phyloP scores from a whole-genome alignment of 371 early-diverging fungal species.

The Funneliformis caledonium region DNA sequence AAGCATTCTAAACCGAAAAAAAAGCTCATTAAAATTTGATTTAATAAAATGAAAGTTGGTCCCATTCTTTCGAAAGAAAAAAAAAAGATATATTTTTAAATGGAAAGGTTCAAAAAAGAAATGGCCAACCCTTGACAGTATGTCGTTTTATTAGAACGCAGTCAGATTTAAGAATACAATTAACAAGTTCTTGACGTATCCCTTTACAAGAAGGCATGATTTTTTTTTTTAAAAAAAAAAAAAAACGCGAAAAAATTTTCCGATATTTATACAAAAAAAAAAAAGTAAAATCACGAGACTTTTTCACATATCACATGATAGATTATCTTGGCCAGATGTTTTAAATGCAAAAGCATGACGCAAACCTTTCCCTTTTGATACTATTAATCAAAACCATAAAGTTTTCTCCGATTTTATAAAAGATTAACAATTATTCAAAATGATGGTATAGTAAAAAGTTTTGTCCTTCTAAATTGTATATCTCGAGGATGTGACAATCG shows the following conservation, averaged over 20 bases:
- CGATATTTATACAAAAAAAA: neutral
- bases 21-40: neutral
- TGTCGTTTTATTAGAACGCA: slow-evolving; percentile 67
- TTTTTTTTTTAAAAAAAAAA: neutral
- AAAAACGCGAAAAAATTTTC: neutral
- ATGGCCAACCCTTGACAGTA: slow-evolving; percentile 51
- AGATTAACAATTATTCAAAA: neutral
- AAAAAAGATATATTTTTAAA: neutral
- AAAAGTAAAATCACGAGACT: neutral
- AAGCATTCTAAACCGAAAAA: slow-evolving; percentile 52
- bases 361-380: neutral
- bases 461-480: neutral
- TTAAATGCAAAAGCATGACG: neutral
- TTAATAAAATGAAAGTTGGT: neutral
- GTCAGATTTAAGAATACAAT: slow-evolving; percentile 69
- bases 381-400: neutral
- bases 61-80: neutral
- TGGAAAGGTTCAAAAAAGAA: neutral
- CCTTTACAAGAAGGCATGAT: slow-evolving; percentile 56
- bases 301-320: neutral
- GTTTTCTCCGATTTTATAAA: neutral
- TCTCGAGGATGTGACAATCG: too few species aligned
- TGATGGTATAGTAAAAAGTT: slow-evolving; percentile 4
- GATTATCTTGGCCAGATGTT: neutral
- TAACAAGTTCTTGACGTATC: slow-evolving; percentile 65